Evolutionary conservation across 1,284 basidiomycete genomes (phyloP).

Genomic region (Trichosporon sp.): DNA sequence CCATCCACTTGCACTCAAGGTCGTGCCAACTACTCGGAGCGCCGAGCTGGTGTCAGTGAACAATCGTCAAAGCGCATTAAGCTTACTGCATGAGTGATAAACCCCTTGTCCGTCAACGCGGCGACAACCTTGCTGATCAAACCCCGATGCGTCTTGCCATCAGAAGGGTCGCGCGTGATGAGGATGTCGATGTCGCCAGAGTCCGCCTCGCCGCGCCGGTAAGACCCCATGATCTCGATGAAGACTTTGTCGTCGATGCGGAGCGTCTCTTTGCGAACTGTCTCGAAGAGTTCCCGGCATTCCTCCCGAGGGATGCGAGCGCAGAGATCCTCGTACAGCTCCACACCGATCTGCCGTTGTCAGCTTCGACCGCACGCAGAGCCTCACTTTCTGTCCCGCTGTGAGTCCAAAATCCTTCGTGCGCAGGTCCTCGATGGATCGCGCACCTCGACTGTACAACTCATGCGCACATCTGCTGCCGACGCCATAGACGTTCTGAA

Average conservation of each 20-base stretch:
- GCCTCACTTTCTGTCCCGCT: slow-evolving; percentile 54
- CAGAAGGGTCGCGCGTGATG: slow-evolving; percentile 65
- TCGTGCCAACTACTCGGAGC: slow-evolving; percentile 59
- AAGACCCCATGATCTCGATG: slow-evolving; percentile 85
- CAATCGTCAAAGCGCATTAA: not conserved
- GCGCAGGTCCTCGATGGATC: slow-evolving; percentile 68
- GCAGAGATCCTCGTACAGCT: slow-evolving; percentile 61
- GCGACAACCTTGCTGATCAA: slow-evolving; percentile 52
- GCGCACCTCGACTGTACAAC: slow-evolving; percentile 70
- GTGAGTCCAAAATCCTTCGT: slow-evolving; percentile 52
- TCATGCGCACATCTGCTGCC: slow-evolving; percentile 61
- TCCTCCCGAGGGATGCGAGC: slow-evolving; percentile 83
- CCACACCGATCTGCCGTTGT: slow-evolving; percentile 58
- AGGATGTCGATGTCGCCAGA: slow-evolving; percentile 89
- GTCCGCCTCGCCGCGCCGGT: slow-evolving; percentile 65
- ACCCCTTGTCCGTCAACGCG: slow-evolving; percentile 55
- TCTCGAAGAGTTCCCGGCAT: slow-evolving; percentile 63
- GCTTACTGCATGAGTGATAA: slow-evolving; percentile 68
- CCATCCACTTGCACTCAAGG: slow-evolving; percentile 72
- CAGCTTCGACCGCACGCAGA: not conserved
- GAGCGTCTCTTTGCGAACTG: slow-evolving; percentile 64
- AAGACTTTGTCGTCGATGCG: slow-evolving; percentile 64
- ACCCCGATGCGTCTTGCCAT: slow-evolving; percentile 69
- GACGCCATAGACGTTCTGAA: slow-evolving; percentile 78
- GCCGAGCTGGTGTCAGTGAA: slow-evolving; percentile 27